These are phyloP conservation scores for Alternaria dauci DNA, from an alignment of 2,329 filamentous ascomycete genomes.

Conservation along the genomic window DNA sequence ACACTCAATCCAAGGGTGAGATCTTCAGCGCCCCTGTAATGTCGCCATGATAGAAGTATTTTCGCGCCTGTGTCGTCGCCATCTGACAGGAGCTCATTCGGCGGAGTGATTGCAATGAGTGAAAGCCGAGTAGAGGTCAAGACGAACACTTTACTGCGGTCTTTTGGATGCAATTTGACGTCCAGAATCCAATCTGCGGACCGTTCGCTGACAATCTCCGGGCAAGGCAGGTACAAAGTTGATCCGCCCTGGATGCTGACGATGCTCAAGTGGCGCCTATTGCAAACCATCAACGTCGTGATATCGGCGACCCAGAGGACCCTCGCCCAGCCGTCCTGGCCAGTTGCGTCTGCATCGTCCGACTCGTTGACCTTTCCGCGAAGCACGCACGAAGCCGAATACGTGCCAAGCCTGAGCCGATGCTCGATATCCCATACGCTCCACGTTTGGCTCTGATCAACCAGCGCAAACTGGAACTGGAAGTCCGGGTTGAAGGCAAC, in stretches of 20 bases:
- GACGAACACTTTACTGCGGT: slow-evolving; percentile 63
- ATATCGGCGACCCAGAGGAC: slow-evolving; percentile 59
- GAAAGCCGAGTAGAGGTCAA: slow-evolving; percentile 64
- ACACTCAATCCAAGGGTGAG: slow-evolving; percentile 55
- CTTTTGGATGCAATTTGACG: slow-evolving; percentile 58
- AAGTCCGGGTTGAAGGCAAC: slow-evolving; percentile 71
- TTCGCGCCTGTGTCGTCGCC: slow-evolving; percentile 40
- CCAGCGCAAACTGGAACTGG: slow-evolving; percentile 68
- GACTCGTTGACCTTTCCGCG: slow-evolving; percentile 26
- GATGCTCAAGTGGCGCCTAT: slow-evolving; percentile 52
- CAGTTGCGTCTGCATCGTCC: slow-evolving; percentile 1
- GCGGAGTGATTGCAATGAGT: slow-evolving; percentile 56
- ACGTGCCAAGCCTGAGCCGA: slow-evolving; percentile 36
- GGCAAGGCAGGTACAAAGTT: slow-evolving; percentile 30
- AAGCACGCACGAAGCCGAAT: slow-evolving; percentile 46
- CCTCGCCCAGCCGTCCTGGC: slow-evolving; percentile 60
- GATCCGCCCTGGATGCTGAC: slow-evolving; percentile 43
- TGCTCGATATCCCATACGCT: slow-evolving; percentile 68
- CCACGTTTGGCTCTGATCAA: slow-evolving; percentile 73
- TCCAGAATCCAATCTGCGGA: slow-evolving; percentile 65
- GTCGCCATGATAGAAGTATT: slow-evolving; percentile 59
- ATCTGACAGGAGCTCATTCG: slow-evolving; percentile 35
- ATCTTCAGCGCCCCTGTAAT: slow-evolving; percentile 64
- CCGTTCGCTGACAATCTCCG: slow-evolving; percentile 35
- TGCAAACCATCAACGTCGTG: slow-evolving; percentile 62